Base-by-base conservation (phyloP, 1,139 yeast genomes). In the Blastobotrys capitulatus region DNA sequence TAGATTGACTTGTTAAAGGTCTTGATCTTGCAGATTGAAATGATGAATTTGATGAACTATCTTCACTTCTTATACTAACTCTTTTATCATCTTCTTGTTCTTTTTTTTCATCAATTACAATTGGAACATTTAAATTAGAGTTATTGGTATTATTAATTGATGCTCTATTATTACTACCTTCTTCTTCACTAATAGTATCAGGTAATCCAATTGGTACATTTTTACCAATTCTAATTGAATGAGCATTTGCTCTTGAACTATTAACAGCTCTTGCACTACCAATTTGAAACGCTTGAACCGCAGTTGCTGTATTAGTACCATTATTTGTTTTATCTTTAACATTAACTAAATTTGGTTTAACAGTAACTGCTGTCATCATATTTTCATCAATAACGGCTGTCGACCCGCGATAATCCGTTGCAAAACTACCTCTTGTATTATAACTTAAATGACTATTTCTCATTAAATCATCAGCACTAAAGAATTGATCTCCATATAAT, bases 401-500 rank as follows among this genome's bases (percentile, higher is more conserved):
- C 15, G 67, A 62, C 16, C 66, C 68, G 19, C 69, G 46, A 50
- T 65, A 65, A 51, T 57, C 57, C 7, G 68, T 58, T n/a, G 66
- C 67, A 38, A 65, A 60, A 7, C 64, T 59, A 7, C 60, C 52
- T 15, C 68, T 56, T 6, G 32, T 26, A n/a, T 46, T 52, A 36
- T 46, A 44, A 12, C 56, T 50, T 12, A 56, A 44, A 25, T 54
- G 58, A 15, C 59, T 55, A 38, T 55, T 53, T n/a, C 61, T 52
- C 34, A 59, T 44, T 10, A 59, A 51, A 42, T 57, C 61, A 18
- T 56, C 54, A 6, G 60, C 60, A 13, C 54, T 48, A 48, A 58
- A 57, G 32, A 49, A 51, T 47, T 55, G 54, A 26, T 40, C 46
- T 38, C 49, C 44, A 35, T 38, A 46, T 46, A 46, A 46, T 51